phyloP scores from a whole-genome alignment of 768 basidiomycete genomes.

The Boletus reticuloceps region DNA sequence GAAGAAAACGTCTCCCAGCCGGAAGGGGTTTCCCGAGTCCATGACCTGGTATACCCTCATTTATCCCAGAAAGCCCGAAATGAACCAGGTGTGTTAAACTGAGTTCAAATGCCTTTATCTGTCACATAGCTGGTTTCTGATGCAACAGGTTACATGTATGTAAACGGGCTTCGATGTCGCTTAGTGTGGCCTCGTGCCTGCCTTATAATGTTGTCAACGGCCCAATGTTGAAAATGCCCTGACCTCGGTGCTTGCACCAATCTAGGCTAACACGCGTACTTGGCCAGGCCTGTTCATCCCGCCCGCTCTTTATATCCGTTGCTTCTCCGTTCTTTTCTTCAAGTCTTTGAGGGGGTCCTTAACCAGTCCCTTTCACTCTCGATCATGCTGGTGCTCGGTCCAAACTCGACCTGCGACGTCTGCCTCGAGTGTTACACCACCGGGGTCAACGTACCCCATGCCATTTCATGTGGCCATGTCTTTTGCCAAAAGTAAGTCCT shows the following conservation, averaged over 20 bases:
- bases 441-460: slow-evolving; percentile 55
- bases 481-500: slow-evolving; percentile 49
- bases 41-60: slow-evolving; percentile 1
- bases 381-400: slow-evolving; percentile 64
- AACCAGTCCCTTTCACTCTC: slow-evolving; percentile 30
- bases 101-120: slow-evolving; percentile 23
- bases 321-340: slow-evolving; percentile 1
- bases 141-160: slow-evolving; percentile 11
- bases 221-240: slow-evolving; percentile 18
- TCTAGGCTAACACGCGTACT: slow-evolving; percentile 29
- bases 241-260: slow-evolving; percentile 21
- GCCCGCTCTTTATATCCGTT: slow-evolving; percentile 22
- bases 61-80: slow-evolving; percentile 28
- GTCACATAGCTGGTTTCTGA: slow-evolving; percentile 17
- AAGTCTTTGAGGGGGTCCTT: slow-evolving; percentile 29
- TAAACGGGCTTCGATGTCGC: slow-evolving; percentile 27
- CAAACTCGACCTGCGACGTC: slow-evolving; percentile 71
- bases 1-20: slow-evolving; percentile 2
- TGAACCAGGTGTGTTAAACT: slow-evolving; percentile 15
- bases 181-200: slow-evolving; percentile 34
- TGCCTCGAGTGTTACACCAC: slow-evolving; percentile 63
- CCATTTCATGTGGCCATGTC: slow-evolving; percentile 70
- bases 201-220: slow-evolving; percentile 32
- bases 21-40: slow-evolving; percentile 13
- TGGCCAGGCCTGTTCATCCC: slow-evolving; percentile 22